Percentiles rank a stretch among this genome's conserved stretches.
Conservation (phyloP, 495 filamentous ascomycete genomes). For the Neurospora sp. region DNA sequence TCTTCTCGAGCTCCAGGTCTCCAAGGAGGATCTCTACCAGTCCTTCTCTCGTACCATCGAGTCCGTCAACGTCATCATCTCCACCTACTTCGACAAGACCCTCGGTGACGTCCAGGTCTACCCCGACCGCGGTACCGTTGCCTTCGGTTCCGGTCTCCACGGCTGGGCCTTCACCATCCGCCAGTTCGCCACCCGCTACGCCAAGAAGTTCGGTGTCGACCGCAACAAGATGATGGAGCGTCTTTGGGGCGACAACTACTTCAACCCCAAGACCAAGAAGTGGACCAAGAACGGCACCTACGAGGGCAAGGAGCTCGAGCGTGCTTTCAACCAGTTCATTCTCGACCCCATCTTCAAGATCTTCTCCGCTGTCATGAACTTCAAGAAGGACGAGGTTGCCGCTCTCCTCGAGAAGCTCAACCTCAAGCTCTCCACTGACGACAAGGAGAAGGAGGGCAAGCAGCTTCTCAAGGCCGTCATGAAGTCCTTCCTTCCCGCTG, state of each 20-base stretch:
- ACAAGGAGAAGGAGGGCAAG: slow-evolving; percentile 95
- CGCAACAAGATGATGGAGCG: slow-evolving; percentile 99
- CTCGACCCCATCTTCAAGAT: slow-evolving; percentile 99
- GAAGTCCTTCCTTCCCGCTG: slow-evolving; percentile 95
- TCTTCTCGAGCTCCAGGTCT: slow-evolving; percentile 93
- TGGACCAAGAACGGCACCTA: slow-evolving; percentile 78
- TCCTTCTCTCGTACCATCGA: slow-evolving; percentile 98
- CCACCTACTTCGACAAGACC: slow-evolving; percentile 94
- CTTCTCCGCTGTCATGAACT: slow-evolving; percentile 91
- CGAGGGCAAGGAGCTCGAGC: slow-evolving; percentile 84
- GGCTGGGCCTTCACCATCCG: slow-evolving; percentile 99
- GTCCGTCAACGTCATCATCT: slow-evolving; percentile 99
- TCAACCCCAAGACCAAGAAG: slow-evolving; percentile 99
- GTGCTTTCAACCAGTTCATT: slow-evolving; percentile 98
- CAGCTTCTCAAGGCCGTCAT: slow-evolving; percentile 93
- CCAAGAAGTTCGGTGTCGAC: slow-evolving; percentile 99
- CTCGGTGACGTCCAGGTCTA: slow-evolving; percentile 98
- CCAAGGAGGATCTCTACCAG: slow-evolving; percentile 99
- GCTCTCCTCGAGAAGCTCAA: slow-evolving; percentile 82
- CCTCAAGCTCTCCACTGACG: slow-evolving; percentile 75
- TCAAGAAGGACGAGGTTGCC: slow-evolving; percentile 89
- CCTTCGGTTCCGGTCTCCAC: slow-evolving; percentile 99
- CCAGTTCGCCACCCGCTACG: slow-evolving; percentile 92
- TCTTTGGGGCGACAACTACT: slow-evolving; percentile 99
- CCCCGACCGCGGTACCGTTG: slow-evolving; percentile 90